Conservation (phyloP, 2,329 filamentous ascomycete genomes). For the Cladorrhinum sp. region DNA sequence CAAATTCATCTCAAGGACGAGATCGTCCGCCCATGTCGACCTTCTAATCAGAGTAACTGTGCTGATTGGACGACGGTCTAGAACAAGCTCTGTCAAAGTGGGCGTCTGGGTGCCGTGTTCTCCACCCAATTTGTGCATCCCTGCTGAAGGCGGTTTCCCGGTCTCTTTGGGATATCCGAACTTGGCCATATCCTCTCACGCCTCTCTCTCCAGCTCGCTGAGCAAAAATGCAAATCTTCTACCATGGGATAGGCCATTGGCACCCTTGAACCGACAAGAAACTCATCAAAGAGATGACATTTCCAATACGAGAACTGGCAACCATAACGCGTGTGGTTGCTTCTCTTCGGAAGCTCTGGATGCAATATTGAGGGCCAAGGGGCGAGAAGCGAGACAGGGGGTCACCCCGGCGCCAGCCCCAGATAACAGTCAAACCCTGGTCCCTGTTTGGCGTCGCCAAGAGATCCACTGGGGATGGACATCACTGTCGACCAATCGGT, state of each 20-base stretch:
- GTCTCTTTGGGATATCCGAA: slow-evolving; percentile 8
- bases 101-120: slow-evolving; percentile 13
- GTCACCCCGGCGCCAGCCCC: slow-evolving; percentile 7
- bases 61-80: slow-evolving; percentile 16
- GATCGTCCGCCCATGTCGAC: slow-evolving; percentile 14
- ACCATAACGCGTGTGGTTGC: neutral
- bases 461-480: neutral
- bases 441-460: slow-evolving; percentile 18
- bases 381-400: slow-evolving; percentile 8
- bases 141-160: slow-evolving; percentile 7
- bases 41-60: slow-evolving; percentile 8
- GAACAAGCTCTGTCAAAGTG: slow-evolving; percentile 17
- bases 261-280: neutral
- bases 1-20: slow-evolving; percentile 1
- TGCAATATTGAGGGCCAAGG: slow-evolving; percentile 17
- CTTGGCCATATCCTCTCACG: neutral
- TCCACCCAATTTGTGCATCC: slow-evolving; percentile 19
- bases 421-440: slow-evolving; percentile 11
- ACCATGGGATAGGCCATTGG: neutral
- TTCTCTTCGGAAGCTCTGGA: slow-evolving; percentile 10
- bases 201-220: neutral
- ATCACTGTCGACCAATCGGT: slow-evolving; percentile 12
- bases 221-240: neutral
- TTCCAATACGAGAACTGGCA: slow-evolving; percentile 5
- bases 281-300: neutral